phyloP scores from a whole-genome alignment of 1,139 yeast species.

The Yamadazyma diddensiae region DNA sequence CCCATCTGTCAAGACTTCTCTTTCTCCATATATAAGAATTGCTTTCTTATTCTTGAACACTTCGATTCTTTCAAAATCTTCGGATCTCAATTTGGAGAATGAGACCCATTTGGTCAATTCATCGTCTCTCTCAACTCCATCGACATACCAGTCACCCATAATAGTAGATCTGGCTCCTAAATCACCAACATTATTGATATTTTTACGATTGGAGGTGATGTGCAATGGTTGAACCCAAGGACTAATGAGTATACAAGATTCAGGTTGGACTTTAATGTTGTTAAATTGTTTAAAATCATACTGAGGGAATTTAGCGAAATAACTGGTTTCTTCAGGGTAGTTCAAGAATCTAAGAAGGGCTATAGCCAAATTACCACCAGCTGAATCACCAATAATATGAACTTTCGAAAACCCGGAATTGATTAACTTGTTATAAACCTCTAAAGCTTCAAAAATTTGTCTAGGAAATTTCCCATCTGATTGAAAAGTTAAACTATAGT shows the following conservation, averaged over 20 bases:
- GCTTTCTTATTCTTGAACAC: constrained; percentile 22
- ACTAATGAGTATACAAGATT: constrained; percentile 31
- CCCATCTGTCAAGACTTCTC: constrained; percentile 35
- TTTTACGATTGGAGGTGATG: constrained; percentile 17
- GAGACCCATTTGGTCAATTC: constrained; percentile 19
- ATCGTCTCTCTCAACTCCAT: constrained; percentile 16
- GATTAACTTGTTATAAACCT: constrained; percentile 25
- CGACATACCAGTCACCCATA: constrained; percentile 30
- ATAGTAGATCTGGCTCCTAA: constrained; percentile 27
- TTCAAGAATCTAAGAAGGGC: constrained; percentile 31
- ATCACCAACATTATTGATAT: constrained; percentile 27
- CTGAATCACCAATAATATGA: constrained; percentile 44
- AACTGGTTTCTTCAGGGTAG: constrained; percentile 29
- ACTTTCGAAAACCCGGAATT: constrained; percentile 29
- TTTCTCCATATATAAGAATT: constrained; percentile 35
- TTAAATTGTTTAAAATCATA: constrained; percentile 13
- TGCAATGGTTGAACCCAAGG: constrained; percentile 42
- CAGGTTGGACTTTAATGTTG: constrained; percentile 23
- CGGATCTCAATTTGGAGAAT: constrained; percentile 23
- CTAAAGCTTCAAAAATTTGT: constrained; percentile 36
- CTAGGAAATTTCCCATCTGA: constrained; percentile 29
- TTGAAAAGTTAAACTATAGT: constrained; percentile 35
- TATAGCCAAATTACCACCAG: constrained; percentile 42
- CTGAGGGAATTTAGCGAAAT: constrained; percentile 16
- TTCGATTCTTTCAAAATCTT: constrained; percentile 20